These are phyloP conservation scores for Toxoplasma gondii DNA, from an alignment of 169 alveolate genomes.

Conservation along the genomic window DNA sequence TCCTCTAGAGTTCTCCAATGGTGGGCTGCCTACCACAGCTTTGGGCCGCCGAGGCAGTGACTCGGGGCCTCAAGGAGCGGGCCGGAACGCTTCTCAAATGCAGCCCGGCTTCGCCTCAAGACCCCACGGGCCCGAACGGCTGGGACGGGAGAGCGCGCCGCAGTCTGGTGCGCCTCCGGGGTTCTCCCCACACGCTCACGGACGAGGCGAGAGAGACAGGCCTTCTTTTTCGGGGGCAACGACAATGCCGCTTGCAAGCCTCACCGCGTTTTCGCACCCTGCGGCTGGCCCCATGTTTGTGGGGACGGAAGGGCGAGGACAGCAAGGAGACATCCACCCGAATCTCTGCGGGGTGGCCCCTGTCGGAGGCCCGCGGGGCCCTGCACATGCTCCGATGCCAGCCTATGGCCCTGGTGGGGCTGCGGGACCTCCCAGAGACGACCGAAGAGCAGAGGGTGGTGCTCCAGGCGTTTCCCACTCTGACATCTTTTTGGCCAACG, in stretches of 20 bases:
- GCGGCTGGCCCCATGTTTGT: not conserved
- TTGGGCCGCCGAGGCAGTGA: not conserved
- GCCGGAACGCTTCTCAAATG: not conserved
- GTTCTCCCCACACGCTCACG: not conserved
- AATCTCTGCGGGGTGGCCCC: not conserved
- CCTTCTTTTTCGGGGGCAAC: not conserved
- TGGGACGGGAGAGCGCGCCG: not conserved
- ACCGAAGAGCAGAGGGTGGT: not conserved
- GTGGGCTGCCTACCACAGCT: not conserved
- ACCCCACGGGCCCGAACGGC: not conserved
- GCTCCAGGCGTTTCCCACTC: not conserved
- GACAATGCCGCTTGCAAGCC: not conserved
- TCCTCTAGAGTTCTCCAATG: not conserved
- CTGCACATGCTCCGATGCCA: not conserved
- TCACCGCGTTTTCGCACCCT: not conserved
- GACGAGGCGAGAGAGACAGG: not conserved
- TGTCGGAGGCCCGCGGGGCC: not conserved
- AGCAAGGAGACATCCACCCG: not conserved
- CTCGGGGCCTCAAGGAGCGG: not conserved
- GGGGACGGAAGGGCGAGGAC: not conserved
- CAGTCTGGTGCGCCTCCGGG: not conserved
- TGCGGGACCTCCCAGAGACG: not conserved
- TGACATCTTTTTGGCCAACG: not conserved
- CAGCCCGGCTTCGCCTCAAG: not conserved
- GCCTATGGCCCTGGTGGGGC: not conserved